Evolutionary conservation across 78 protist genomes (phyloP), one percentile per base, ranked within the genome.

Genomic region (Isochrysis galbana): DNA sequence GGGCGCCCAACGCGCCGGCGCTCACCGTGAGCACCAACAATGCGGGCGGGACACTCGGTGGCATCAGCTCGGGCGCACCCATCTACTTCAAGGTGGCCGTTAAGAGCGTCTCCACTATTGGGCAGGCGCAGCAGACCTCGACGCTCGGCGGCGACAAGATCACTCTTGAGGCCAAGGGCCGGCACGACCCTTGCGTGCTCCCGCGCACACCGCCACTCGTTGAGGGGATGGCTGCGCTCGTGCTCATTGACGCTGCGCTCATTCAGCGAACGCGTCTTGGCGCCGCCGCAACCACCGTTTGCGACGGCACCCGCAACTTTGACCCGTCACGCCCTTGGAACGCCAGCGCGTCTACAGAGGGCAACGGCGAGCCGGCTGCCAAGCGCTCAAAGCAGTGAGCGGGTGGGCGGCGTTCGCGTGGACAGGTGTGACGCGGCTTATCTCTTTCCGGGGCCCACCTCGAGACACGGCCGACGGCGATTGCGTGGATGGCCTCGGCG

Each of bases 131-230:
- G 94, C 0, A 1, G 25, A 93, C 97, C 38, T 32, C 61, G 54
- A 32, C 34, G 34, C 87, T 78, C 45, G 54, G 3, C 70, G 97
- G 97, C 38, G 42, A 5, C 39, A 7, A 42, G 5, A 82, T 87
- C 36, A 70, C 41, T 23, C 93, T 96, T 32, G 96, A 91, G 44
- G 95, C 97, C 10, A 91, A 92, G 47, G 97, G 97, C 1, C 92
- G 97, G 5, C 97, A 96, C 48, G 97, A 96, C 77, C 97, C 97
- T 11, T 96, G 97, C 72, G 97, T 96, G 34, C 95, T 93, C 17
- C 95, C 95, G 29, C 90, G 97, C 36, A 95, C 97, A 36, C 92
- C 94, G 78, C 97, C 97, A 55, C 94, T 95, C 47, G 93, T 95
- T 23, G 97, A 95, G 92, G 93, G 94, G 21, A 95, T 95, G 97